phyloP scores from a whole-genome alignment of 495 filamentous ascomycete genomes.

The Neurospora sp. region DNA sequence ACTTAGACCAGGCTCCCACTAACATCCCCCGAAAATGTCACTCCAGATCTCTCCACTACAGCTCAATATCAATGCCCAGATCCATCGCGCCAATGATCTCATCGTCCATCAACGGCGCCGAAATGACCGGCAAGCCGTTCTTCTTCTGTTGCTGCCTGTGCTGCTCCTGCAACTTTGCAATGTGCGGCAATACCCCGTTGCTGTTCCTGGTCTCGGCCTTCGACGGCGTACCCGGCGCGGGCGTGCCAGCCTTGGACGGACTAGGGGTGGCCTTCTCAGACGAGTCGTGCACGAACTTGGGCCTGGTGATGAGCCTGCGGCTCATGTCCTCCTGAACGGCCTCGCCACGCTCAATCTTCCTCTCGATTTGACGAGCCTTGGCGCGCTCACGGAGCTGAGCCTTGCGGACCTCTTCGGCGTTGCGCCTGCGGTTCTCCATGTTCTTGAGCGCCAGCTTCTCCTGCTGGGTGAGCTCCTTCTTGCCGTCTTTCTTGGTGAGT shows the following conservation, averaged over 20 bases:
- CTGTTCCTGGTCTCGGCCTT: not conserved
- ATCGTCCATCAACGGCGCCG: constrained; percentile 67
- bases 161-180: constrained; percentile 44
- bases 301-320: constrained; percentile 49
- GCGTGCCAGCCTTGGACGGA: not conserved
- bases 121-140: constrained; percentile 53
- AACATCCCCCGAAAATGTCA: not conserved
- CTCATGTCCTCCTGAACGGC: constrained; percentile 41
- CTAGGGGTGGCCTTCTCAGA: not conserved
- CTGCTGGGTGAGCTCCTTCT: constrained; percentile 45
- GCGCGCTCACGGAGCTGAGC: constrained; percentile 72
- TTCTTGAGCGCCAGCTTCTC: constrained; percentile 71
- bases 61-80: constrained; percentile 72
- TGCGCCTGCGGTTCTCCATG: constrained; percentile 63
- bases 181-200: constrained; percentile 25
- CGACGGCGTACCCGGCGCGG: not conserved
- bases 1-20: not conserved
- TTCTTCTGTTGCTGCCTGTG: constrained; percentile 41
- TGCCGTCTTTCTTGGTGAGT: constrained; percentile 32
- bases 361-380: constrained; percentile 44
- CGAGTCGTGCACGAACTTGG: constrained; percentile 52
- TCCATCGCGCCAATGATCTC: constrained; percentile 76
- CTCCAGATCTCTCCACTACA: constrained; percentile 19
- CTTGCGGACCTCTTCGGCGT: constrained; percentile 70
- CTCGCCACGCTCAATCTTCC: constrained; percentile 44